Base-by-base conservation (phyloP, 768 basidiomycete genomes). In the Flagelloscypha sp. region DNA sequence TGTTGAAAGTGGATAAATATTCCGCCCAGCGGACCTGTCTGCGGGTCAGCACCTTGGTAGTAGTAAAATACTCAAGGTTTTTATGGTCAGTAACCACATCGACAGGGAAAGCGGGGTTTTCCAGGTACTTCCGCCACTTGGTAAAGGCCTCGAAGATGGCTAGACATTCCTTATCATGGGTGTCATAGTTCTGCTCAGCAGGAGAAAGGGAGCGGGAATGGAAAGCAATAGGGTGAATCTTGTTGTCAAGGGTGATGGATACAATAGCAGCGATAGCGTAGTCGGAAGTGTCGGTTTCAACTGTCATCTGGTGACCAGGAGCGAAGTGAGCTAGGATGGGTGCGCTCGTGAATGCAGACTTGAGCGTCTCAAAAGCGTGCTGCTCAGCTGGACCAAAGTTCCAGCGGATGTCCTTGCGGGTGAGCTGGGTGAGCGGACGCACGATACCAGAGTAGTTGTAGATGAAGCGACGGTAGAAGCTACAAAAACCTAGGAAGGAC, bases 1-100 rank as follows among this genome's bases (percentile, higher is more conserved):
- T 64, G 24, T 63, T 44, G 41, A 58, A 68, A 11, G 62, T 53
- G 5, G 58, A 57, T 21, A 72, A 51, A 35, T 54, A 58, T 50
- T 65, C 56, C 1, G 63, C 45, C 73, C 72, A 75, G 11, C 58
- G 48, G 0, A 61, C 68, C 49, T 74, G 75, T 1, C 61, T 49
- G 20, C 56, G 52, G 40, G 59, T 72, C 2, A 74, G 58, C 6
- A 63, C 42, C 9, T 56, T 52, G 17, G 61, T 45, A 6, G 53
- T 44, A 38, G 54, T 57, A 45, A 72, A 73, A 41, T 70, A 72
- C 21, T 55, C 48, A 6, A 72, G 61, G 30, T 72, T 68, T 34
- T 62, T 54, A 41, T 65, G 59, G 39, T 66, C 49, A 2, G 37
- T 57, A 29, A 48, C 41, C 24, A 46, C 48, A 6, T 47, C 37